Evolutionary conservation across 2,329 filamentous ascomycete genomes (phyloP), one percentile per base, ranked within the genome.

Genomic region (Botryotinia globosa): DNA sequence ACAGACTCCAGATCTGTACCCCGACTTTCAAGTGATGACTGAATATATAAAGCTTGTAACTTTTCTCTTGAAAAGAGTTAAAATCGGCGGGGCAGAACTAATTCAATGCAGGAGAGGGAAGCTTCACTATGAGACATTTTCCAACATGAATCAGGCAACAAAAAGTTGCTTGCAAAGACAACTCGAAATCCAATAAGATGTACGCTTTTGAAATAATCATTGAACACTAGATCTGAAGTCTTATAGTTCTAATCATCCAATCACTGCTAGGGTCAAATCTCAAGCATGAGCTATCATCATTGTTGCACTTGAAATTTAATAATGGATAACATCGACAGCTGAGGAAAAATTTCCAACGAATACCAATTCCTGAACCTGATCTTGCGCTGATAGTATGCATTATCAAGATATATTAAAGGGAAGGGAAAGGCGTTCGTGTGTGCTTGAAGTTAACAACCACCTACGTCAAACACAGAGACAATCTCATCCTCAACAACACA

Each of bases 71-170:
- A 0, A 12, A 25, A 25, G 32, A 37, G 10, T 6, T 37, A 61
- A 61, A 34, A 20, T 8, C 2, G 22, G 10, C 20, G 22, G 58
- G 20, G 32, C 6, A 58, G 22, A 34, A 22, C 22, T 3, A 3
- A 0, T 25, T 20, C 8, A 9, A 32, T 29, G 16, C 22, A 63
- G 1, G 37, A 9, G 4, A 12, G 18, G 18, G 44, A 44, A 12
- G 7, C 25, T 44, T 44, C 37, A 34, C 8, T 9, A 29, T 29
- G 10, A 44, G 25, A 48, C 7, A 34, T 22, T 48, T 32, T 25
- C 4, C 22, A 51, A 16, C 10, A 16, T 12, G 12, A 37, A 10
- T 7, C 10, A 22, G 6, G 20, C 4, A 1, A 3, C 0, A 25
- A 48, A 48, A 18, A 1, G 14, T 48, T 34, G 62, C 20, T 64